Conservation (phyloP, 495 filamentous ascomycete genomes). For the Evernia prunastri region DNA sequence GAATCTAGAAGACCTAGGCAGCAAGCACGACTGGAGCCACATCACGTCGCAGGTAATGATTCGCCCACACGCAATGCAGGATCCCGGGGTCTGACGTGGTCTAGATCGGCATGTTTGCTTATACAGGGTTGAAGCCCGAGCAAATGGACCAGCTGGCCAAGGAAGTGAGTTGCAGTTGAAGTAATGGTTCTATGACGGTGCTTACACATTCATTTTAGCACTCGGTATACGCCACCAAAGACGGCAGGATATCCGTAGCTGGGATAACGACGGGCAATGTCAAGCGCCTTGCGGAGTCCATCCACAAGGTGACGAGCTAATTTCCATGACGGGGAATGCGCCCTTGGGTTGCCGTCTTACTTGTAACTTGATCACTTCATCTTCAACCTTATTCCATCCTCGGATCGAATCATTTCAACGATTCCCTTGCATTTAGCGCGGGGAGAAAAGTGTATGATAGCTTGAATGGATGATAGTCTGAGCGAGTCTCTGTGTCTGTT, state of each 20-base stretch:
- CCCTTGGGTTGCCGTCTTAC: neutral
- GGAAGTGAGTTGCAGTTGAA: constrained; percentile 50
- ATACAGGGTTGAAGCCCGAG: constrained; percentile 86
- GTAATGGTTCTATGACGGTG: neutral
- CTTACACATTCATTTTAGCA: constrained; percentile 45
- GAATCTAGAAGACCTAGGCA: constrained; percentile 88
- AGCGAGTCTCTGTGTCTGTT: neutral
- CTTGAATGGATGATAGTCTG: neutral
- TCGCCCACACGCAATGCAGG: neutral
- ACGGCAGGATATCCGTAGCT: constrained; percentile 94
- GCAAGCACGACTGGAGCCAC: constrained; percentile 95
- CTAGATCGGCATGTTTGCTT: constrained; percentile 97
- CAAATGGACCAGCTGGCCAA: constrained; percentile 90
- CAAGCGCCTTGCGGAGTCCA: constrained; percentile 84
- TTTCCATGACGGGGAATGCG: neutral
- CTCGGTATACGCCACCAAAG: constrained; percentile 96
- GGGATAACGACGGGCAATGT: constrained; percentile 94
- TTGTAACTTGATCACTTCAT: neutral
- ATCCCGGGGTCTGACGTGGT: constrained; percentile 16
- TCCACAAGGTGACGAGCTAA: constrained; percentile 81
- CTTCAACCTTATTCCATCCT: neutral
- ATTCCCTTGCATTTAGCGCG: constrained; percentile 14
- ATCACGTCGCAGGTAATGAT: constrained; percentile 75
- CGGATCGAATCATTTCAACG: neutral
- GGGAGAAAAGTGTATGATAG: constrained; percentile 9